phyloP scores from a whole-genome alignment of 768 basidiomycete genomes.

The Calvatia gigantea region DNA sequence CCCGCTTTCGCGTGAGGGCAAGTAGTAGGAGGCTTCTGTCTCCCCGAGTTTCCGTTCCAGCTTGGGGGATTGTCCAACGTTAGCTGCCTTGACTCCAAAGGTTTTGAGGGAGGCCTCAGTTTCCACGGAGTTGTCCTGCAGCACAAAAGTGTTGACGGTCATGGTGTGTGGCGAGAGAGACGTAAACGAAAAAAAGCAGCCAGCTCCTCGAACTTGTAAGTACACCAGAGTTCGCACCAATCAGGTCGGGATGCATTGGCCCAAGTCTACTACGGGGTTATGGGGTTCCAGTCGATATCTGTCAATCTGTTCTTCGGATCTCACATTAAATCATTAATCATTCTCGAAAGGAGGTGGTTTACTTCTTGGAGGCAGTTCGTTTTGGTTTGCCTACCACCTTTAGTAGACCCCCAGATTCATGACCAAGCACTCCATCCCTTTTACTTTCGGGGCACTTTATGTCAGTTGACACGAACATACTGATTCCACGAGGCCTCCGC shows the following conservation, averaged over 20 bases:
- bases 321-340: too few relatives aligned
- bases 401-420: neutral
- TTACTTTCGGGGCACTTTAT: too few relatives aligned
- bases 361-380: neutral
- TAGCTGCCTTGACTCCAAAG: neutral
- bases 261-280: neutral
- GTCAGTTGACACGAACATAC: too few relatives aligned
- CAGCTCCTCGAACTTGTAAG: neutral
- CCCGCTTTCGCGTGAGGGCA: slow-evolving; percentile 73
- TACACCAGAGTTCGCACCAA: neutral
- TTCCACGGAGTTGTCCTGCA: neutral
- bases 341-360: too few relatives aligned
- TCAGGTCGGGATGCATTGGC: neutral
- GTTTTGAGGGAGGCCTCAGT: neutral
- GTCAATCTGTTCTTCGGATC: neutral
- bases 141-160: neutral
- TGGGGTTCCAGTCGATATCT: neutral
- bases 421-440: neutral
- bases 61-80: neutral
- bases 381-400: neutral
- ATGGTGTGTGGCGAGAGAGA: neutral
- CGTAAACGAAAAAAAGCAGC: neutral
- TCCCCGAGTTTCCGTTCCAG: slow-evolving; percentile 61
- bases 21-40: slow-evolving; percentile 76
- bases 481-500: too few relatives aligned